Evolutionary conservation across 257 asterid genomes (phyloP).

Genomic region (Gentiana macrophylla): DNA sequence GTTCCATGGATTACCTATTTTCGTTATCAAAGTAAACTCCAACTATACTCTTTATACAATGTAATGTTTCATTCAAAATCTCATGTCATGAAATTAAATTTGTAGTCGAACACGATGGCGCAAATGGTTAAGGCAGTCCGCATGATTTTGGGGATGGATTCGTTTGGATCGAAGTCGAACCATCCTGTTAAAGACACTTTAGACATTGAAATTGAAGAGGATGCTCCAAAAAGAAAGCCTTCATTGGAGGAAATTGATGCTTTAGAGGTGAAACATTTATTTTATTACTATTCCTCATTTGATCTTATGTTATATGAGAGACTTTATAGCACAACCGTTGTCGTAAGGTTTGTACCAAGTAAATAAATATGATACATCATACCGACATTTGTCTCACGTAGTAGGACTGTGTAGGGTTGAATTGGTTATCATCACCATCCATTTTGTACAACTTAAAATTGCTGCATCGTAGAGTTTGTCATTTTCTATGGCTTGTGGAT

Average conservation of each 20-base stretch:
- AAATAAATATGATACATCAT: no score
- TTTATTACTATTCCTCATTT: background rate
- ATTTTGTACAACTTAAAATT: no score
- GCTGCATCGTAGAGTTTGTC: no score
- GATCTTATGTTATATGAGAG: no score
- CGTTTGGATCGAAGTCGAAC: slow-evolving; percentile 33
- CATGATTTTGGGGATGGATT: slow-evolving; percentile 77
- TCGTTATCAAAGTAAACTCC: slow-evolving; percentile 66
- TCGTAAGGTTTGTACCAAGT: no score
- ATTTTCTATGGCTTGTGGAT: no score
- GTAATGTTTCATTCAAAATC: background rate
- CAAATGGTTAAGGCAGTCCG: slow-evolving; percentile 94
- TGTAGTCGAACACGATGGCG: slow-evolving; percentile 85
- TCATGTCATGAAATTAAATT: slow-evolving; percentile 3
- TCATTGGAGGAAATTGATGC: slow-evolving; percentile 97
- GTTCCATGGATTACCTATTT: slow-evolving; percentile 73
- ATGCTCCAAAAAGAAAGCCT: slow-evolving; percentile 73
- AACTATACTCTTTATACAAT: background rate
- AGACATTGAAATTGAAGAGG: slow-evolving; percentile 76
- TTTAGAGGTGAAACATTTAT: slow-evolving; percentile 49
- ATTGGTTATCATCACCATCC: no score
- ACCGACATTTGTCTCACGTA: no score
- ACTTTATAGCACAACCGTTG: no score
- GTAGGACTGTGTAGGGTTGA: no score
- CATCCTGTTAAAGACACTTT: slow-evolving; percentile 29